Conservation (phyloP, 129 eudicot genomes). For the Smallanthus sonchifolius region DNA sequence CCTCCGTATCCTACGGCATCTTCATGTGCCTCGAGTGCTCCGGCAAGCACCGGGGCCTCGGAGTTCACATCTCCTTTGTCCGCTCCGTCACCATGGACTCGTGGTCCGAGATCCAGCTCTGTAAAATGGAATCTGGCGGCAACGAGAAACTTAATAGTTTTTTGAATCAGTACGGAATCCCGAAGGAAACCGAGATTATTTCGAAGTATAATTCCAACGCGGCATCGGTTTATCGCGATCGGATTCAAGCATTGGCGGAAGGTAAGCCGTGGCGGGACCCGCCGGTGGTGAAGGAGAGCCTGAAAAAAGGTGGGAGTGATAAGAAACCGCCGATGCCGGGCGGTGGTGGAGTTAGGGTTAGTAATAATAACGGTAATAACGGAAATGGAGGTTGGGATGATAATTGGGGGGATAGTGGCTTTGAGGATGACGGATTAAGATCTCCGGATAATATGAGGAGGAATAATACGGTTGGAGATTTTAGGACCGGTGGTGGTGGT, state of each 20-base stretch:
- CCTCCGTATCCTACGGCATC: conserved; percentile 77
- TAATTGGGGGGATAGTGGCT: conserved; percentile 47
- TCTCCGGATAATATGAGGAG: conserved; percentile 45
- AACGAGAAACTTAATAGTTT: conserved; percentile 57
- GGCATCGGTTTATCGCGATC: conserved; percentile 69
- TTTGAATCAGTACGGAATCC: conserved; percentile 46
- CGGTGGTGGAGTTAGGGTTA: conserved; percentile 30
- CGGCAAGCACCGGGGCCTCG: conserved; percentile 94
- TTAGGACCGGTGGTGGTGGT: conserved; percentile 52
- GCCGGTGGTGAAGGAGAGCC: conserved; percentile 48
- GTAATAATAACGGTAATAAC: background rate
- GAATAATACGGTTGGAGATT: conserved; percentile 71
- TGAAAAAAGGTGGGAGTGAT: background rate
- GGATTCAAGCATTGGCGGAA: conserved; percentile 63
- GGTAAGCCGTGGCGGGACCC: conserved; percentile 76
- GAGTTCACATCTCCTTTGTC: conserved; percentile 86
- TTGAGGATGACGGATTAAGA: conserved; percentile 19
- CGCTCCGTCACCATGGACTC: conserved; percentile 96
- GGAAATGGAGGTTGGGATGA: conserved; percentile 61
- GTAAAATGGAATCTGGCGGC: conserved; percentile 82
- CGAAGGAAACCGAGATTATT: conserved; percentile 64
- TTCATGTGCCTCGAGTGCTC: conserved; percentile 93
- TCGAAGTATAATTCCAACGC: conserved; percentile 64
- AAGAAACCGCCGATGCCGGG: conserved; percentile 47
- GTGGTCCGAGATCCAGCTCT: conserved; percentile 90